Conservation (phyloP, 169 alveolate genomes). For the Plasmodium berghei region DNA sequence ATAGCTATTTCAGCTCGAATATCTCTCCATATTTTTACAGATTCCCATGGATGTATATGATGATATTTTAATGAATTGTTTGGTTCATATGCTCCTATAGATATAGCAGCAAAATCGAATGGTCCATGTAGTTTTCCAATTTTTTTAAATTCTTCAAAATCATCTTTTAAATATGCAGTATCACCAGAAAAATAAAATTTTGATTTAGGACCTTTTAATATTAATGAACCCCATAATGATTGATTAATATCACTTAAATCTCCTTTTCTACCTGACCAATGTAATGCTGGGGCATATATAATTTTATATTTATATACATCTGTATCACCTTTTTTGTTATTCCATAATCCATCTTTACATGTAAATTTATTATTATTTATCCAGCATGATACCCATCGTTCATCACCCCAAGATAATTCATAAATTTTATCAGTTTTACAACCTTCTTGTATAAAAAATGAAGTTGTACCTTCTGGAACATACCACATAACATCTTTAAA, state of each 20-base stretch:
- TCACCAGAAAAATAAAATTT: conserved; percentile 65
- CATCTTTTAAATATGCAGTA: conserved; percentile 61
- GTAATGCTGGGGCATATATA: conserved; percentile 62
- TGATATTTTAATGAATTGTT: conserved; percentile 55
- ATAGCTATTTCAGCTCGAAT: conserved; percentile 55
- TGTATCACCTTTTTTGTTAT: conserved; percentile 33
- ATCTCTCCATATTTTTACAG: conserved; percentile 72
- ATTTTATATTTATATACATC: conserved; percentile 41
- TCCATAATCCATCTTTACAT: conserved; percentile 71
- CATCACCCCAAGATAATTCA: conserved; percentile 74
- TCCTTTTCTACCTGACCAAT: conserved; percentile 68
- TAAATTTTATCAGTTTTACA: conserved; percentile 53
- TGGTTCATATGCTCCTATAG: conserved; percentile 74
- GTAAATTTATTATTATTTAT: conserved; percentile 30
- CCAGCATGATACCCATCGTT: conserved; percentile 72
- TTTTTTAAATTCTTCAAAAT: conserved; percentile 71
- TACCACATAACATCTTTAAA: conserved; percentile 70
- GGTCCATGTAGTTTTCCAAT: conserved; percentile 68
- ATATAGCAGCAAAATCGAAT: conserved; percentile 54
- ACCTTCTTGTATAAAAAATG: conserved; percentile 48
- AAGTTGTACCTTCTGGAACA: conserved; percentile 59
- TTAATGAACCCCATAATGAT: conserved; percentile 69
- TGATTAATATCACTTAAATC: conserved; percentile 51
- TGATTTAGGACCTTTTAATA: conserved; percentile 68
- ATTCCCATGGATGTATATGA: conserved; percentile 75